phyloP scores from a whole-genome alignment of 805 yeast species.

The Blastobotrys chiropterorum region DNA sequence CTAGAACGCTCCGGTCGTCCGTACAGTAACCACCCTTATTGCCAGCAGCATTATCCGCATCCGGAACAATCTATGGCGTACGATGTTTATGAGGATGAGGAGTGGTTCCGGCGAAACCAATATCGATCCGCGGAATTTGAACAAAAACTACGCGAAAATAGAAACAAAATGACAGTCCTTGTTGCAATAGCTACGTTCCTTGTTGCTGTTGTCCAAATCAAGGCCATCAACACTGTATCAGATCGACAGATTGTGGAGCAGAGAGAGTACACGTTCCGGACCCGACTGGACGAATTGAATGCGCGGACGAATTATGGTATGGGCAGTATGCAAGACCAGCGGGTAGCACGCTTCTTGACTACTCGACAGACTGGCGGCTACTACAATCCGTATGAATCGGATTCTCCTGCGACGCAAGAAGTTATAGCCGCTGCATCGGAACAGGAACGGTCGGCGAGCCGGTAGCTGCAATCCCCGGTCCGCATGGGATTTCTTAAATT shows the following conservation, averaged over 20 bases:
- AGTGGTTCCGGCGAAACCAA: conserved; percentile 59
- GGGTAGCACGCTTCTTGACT: conserved; percentile 49
- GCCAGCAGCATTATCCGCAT: background rate
- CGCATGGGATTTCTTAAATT: background rate
- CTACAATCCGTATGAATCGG: conserved; percentile 12
- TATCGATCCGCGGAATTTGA: conserved; percentile 35
- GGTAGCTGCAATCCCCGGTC: background rate
- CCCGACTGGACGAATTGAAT: conserved; percentile 25
- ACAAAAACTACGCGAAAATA: conserved; percentile 35
- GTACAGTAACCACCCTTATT: conserved; percentile 2
- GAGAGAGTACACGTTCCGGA: conserved; percentile 35
- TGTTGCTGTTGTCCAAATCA: conserved; percentile 36
- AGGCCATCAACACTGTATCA: conserved; percentile 24
- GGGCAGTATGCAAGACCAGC: conserved; percentile 43
- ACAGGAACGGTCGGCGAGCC: background rate
- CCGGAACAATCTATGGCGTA: background rate
- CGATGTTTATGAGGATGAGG: conserved; percentile 50
- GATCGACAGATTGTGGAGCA: conserved; percentile 23
- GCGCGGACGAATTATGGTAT: conserved; percentile 48
- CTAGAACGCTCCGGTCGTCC: background rate
- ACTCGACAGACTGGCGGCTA: conserved; percentile 22
- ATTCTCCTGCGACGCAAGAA: background rate
- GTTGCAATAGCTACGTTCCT: conserved; percentile 36
- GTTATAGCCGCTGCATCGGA: background rate
- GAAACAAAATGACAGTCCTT: conserved; percentile 39